Conservation (phyloP, 2,329 filamentous ascomycete genomes). For the Aspergillus sp. region DNA sequence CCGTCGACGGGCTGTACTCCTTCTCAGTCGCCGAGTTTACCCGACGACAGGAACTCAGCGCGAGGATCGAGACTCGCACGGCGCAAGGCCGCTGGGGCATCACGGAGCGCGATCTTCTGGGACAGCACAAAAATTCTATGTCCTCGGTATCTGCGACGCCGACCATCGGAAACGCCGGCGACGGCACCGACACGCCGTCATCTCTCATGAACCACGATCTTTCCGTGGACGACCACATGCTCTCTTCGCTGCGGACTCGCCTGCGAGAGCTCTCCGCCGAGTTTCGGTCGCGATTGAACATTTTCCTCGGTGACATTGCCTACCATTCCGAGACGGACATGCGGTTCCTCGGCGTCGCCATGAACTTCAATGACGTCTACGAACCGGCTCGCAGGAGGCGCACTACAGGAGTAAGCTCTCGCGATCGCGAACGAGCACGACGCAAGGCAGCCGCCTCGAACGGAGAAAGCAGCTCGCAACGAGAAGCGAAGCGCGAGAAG, state of each 20-base stretch:
- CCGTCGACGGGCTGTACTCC: constrained; percentile 89
- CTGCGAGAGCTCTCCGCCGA: constrained; percentile 70
- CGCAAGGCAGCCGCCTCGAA: constrained; percentile 26
- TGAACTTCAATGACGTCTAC: constrained; percentile 99
- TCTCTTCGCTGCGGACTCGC: constrained; percentile 73
- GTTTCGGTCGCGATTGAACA: constrained; percentile 74
- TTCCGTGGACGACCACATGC: constrained; percentile 58
- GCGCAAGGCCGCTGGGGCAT: constrained; percentile 65
- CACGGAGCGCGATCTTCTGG: constrained; percentile 52
- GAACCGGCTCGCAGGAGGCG: constrained; percentile 67
- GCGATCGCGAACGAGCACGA: constrained; percentile 31
- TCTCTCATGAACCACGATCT: constrained; percentile 34
- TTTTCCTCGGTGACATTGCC: constrained; percentile 83
- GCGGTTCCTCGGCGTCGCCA: constrained; percentile 90
- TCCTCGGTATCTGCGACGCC: constrained; percentile 29
- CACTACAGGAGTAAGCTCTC: constrained; percentile 28
- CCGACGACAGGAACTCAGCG: constrained; percentile 78
- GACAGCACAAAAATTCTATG: constrained; percentile 23
- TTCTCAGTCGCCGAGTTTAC: constrained; percentile 96
- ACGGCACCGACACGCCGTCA: constrained; percentile 41
- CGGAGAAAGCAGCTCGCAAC: constrained; percentile 18
- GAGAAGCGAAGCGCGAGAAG: constrained; percentile 26
- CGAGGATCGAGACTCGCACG: constrained; percentile 67
- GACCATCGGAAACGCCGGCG: constrained; percentile 20
- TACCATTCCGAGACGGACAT: constrained; percentile 95